Base-by-base conservation (phyloP, 495 filamentous ascomycete genomes). In the Talaromyces stipitatus region DNA sequence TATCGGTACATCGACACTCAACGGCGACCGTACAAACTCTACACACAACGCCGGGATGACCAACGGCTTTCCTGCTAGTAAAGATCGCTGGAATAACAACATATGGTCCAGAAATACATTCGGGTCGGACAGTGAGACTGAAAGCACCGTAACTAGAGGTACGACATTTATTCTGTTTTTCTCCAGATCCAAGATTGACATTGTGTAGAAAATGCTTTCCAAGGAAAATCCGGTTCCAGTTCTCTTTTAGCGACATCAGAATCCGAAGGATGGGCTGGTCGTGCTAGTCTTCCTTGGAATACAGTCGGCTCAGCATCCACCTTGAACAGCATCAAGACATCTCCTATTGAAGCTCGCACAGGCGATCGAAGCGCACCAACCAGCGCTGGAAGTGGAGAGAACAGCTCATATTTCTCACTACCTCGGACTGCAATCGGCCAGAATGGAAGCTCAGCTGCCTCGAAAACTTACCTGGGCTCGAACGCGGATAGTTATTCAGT, bases 211-310 rank as follows among this genome's bases (percentile, higher is more conserved):
- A 59, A 57, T 16, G 66, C 61, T 10, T 71, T 72, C 30, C 78
- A 82, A 58, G 74, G 72, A 6, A 82, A 83, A 61, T 78, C 80
- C 27, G 86, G 87, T 23, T 89, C 86, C 2, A 77, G 84, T 24
- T 86, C 86, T 29, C 66, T 90, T 27, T 66, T 87, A 41, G 75
- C 82, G 2, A 77, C 83, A 2, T 88, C 86, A 1, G 84, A 86
- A 61, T 79, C 82, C 1, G 85, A 90, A 62, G 69, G 69, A 29
- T 82, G 78, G 79, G 71, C 62, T 62, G 62, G 64, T 26, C 73
- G 73, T 14, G 66, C 75, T 29, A 78, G 73, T 36, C 58, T 74
- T 2, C 76, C 79, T 0, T 88, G 85, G 86, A 75, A 72, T 55
- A 69, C 76, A 3, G 62, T 80, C 18, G 81, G 82, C 54, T 67